Conservation (phyloP, 2,329 filamentous ascomycete genomes). For the Alternaria ethzedia region DNA sequence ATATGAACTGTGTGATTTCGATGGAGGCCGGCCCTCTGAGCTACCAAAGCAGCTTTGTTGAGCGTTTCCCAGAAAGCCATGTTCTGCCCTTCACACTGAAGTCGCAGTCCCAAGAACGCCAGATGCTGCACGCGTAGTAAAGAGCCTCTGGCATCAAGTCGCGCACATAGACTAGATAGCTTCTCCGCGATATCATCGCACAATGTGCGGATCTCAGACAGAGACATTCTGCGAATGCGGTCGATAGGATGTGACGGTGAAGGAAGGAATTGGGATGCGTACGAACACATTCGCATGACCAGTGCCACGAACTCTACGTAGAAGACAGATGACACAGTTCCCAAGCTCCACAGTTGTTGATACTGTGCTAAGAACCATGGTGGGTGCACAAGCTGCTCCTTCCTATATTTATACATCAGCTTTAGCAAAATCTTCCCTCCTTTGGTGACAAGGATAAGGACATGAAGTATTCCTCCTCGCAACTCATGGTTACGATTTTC, state of each 20-base stretch:
- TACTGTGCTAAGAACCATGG: background rate
- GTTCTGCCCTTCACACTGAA: background rate
- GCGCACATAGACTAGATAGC: background rate
- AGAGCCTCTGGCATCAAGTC: background rate
- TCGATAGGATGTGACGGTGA: background rate
- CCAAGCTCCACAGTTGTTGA: background rate
- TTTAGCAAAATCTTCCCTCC: background rate
- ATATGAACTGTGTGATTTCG: background rate
- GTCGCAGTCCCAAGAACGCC: background rate
- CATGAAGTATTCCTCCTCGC: background rate
- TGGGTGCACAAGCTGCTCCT: background rate
- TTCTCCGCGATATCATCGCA: background rate
- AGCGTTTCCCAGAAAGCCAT: constrained; percentile 14
- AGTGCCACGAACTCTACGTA: background rate
- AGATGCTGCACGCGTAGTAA: background rate
- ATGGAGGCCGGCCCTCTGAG: constrained; percentile 8
- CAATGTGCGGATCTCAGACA: background rate
- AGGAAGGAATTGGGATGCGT: background rate
- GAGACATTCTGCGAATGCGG: background rate
- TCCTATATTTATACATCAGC: background rate
- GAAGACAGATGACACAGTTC: background rate
- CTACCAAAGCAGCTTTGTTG: constrained; percentile 6
- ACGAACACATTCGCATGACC: background rate
- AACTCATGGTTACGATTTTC: background rate
- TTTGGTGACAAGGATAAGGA: background rate